Percentiles rank a stretch among this genome's conserved stretches.
These are phyloP conservation scores for Pseudognaphalium luteoalbum DNA, from an alignment of 129 eudicot genomes.

Conservation along the genomic window DNA sequence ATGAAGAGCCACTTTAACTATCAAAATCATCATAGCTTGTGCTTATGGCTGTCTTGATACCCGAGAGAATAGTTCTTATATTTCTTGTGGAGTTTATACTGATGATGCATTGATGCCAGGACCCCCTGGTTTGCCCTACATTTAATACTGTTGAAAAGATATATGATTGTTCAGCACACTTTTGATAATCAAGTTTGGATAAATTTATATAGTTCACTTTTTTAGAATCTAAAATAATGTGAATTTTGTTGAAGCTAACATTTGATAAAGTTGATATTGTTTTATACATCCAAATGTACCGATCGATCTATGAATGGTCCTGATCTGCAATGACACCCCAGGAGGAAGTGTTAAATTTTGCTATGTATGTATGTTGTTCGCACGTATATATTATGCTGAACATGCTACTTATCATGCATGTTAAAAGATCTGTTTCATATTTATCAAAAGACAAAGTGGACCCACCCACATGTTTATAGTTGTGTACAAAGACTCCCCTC, in stretches of 20 bases:
- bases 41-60: neutral
- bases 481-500: neutral
- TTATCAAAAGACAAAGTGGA: neutral
- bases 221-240: neutral
- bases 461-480: neutral
- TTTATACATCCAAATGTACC: neutral
- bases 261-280: neutral
- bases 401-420: neutral
- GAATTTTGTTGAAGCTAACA: neutral
- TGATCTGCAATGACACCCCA: constrained; percentile 7
- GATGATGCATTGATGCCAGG: constrained; percentile 6
- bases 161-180: neutral
- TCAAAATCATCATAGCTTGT: neutral
- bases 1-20: neutral
- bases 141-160: neutral
- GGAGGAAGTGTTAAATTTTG: neutral
- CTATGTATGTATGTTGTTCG: neutral
- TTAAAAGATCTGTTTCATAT: neutral
- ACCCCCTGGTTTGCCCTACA: neutral
- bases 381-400: neutral
- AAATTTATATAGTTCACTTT: neutral
- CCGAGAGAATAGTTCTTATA: neutral
- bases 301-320: neutral
- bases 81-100: neutral
- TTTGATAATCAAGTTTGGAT: neutral